Base-by-base conservation (phyloP, 805 yeast genomes). In the Saccharomyces eubayanus region DNA sequence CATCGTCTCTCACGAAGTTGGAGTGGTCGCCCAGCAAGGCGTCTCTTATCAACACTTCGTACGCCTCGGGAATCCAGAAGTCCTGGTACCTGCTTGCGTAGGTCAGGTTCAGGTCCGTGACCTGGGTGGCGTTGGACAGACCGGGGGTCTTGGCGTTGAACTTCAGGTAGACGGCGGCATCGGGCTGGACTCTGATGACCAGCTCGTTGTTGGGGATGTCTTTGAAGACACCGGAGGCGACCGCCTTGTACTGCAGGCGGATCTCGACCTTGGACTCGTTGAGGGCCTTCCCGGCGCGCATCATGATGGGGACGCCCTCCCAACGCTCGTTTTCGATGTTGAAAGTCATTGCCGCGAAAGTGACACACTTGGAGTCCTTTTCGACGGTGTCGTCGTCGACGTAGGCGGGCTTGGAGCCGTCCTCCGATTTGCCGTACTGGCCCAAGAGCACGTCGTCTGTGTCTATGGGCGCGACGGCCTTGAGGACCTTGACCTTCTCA, bases 231-330 rank as follows among this genome's bases (percentile, higher is more conserved):
- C 96, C 96, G 59, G 80, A 77, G 20, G 91, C 85, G 49, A 87
- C 95, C 47, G 86, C 85, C 74, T 85, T 89, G 75, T 87, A 92
- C 77, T 94, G 98, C 57, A 94, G 76, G 71, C 98, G 82, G 59
- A 94, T 85, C 76, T 94, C 99, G 50, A 94, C 99, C 77, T 90
- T 90, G 55, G 92, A 87, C 66, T 85, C 91, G 70, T 92, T 89
- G 56, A 94, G 76, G n/a, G 98, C 97, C 75, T 94, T 94, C 66
- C 99, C 99, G 14, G 98, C 99, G 74, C 96, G 82, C 77, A 94
- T 77, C 51, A 94, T 85, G 67, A 94, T 82, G 53, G 99, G 99
- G 47, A 94, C 98, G 65, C 98, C 98, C 58, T 87, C 94, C 99
- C 99, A 94, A 68, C 97, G 83, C 73, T 94, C 98, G 72, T 91